Base-by-base conservation (phyloP, 192 early-diverging fungal species). In the Diversispora epigaea region DNA sequence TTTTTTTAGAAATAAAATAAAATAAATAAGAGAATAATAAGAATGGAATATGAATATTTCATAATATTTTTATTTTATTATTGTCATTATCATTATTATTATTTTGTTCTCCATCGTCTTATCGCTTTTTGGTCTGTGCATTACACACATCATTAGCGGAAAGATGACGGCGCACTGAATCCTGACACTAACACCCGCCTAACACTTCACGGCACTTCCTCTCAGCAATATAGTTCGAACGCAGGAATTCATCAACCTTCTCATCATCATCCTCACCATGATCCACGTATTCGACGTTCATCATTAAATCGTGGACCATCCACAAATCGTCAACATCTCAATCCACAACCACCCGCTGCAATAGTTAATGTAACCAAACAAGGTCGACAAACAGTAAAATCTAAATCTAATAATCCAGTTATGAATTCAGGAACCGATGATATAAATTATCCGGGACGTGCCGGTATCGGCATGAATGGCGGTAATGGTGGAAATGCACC, bases 221-320 rank as follows among this genome's bases (percentile, higher is more conserved):
- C 73, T 64, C 73, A 75, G 73, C 73, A 63, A 75, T 75, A 75
- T 60, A 75, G 73, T 54, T 50, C 73, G 14, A 75, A 63, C 46
- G 61, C 61, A n/a, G 73, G 47, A 7, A 72, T 72, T 60, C 73
- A 74, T 19, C 58, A 63, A 52, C 45, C 71, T 46, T 60, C 71
- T 25, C 73, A 74, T 54, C 60, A 39, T 74, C 68, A 52, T 25
- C 19, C 21, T 69, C 71, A 73, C 50, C 71, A 73, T 39, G 73
- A 75, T 43, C 60, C 73, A 65, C 73, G 73, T 12, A 17, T 41
- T 65, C 61, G 52, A 19, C 73, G 73, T 43, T 65, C 73, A 50
- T 62, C 73, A 54, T 46, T 75, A 19, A 50, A 52, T 40, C 73
- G 73, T 49, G 73, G 73, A 9, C 46, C 73, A 55, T 75, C 73